Percentiles rank a stretch among this genome's conserved stretches.
Evolutionary conservation across 306 rosid species (phyloP).

Genomic region (Corylus avellana): DNA sequence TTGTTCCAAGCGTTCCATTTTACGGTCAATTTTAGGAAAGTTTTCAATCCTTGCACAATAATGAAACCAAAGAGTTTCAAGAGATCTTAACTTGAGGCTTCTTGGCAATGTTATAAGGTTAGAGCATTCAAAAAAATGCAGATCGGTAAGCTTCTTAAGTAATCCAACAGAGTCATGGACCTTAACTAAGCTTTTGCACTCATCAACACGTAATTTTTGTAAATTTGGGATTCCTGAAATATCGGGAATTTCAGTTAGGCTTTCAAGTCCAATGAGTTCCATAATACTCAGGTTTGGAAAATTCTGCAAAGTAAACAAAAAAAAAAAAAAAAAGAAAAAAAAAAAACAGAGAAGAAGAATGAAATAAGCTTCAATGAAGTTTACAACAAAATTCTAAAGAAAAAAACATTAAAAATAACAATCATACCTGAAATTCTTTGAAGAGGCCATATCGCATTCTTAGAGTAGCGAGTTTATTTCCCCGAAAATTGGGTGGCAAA

Average conservation of each 20-base stretch:
- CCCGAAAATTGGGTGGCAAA: not conserved
- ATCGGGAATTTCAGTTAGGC: not conserved
- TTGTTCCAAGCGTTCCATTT: not conserved
- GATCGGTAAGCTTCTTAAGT: constrained; percentile 19
- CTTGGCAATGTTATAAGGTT: constrained; percentile 12
- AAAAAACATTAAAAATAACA: not conserved
- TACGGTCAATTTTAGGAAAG: not conserved
- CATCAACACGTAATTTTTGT: constrained; percentile 30
- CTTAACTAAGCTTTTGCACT: constrained; percentile 9
- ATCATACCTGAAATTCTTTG: not conserved
- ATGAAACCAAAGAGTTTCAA: not conserved
- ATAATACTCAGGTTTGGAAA: not conserved
- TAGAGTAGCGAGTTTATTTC: not conserved
- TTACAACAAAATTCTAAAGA: not conserved
- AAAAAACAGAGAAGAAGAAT: not conserved
- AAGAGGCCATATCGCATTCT: not conserved
- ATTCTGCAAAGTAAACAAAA: not conserved
- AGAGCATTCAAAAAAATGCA: not conserved
- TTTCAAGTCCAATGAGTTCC: not conserved
- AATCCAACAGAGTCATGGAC: constrained; percentile 25
- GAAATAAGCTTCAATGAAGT: not conserved
- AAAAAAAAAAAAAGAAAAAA: too few relatives aligned
- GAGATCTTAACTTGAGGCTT: not conserved
- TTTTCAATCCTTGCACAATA: not conserved
- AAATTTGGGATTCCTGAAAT: constrained; percentile 21